Conservation (phyloP, 768 basidiomycete species). For the Gymnopilus junonius region DNA sequence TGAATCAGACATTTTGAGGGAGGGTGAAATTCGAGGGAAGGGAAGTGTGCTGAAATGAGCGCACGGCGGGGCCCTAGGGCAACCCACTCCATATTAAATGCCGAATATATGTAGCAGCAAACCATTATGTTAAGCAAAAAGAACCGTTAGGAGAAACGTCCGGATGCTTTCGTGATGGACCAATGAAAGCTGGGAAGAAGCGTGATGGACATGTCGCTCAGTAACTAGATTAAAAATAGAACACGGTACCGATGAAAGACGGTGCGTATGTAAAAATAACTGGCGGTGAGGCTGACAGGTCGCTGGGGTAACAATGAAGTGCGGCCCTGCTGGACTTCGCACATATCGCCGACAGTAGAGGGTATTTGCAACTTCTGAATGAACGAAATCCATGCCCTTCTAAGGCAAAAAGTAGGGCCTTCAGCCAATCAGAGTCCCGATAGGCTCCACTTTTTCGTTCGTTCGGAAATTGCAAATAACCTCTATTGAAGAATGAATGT, state of each 20-base stretch:
- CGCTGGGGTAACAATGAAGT: background rate
- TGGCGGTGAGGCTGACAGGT: background rate
- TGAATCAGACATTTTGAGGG: conserved; percentile 2
- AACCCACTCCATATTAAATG: background rate
- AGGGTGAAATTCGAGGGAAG: background rate
- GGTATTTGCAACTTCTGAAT: too few relatives aligned
- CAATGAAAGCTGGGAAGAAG: background rate
- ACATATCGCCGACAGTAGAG: background rate
- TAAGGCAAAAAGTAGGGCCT: too few relatives aligned
- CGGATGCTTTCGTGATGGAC: background rate
- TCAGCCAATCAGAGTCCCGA: too few relatives aligned
- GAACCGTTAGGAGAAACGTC: background rate
- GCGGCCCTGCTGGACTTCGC: too few relatives aligned
- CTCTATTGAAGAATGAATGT: too few relatives aligned
- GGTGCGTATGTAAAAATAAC: background rate
- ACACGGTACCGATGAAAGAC: background rate
- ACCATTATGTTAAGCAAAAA: background rate
- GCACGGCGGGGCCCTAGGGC: background rate
- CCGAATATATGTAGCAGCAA: background rate
- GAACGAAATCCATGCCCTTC: background rate
- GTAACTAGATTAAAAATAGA: background rate
- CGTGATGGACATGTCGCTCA: background rate
- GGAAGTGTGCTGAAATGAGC: background rate
- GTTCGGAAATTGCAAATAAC: too few relatives aligned
- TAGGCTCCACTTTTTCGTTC: too few relatives aligned